Conservation (phyloP, 257 asterid species). For the Nyctanthes arbortristis region DNA sequence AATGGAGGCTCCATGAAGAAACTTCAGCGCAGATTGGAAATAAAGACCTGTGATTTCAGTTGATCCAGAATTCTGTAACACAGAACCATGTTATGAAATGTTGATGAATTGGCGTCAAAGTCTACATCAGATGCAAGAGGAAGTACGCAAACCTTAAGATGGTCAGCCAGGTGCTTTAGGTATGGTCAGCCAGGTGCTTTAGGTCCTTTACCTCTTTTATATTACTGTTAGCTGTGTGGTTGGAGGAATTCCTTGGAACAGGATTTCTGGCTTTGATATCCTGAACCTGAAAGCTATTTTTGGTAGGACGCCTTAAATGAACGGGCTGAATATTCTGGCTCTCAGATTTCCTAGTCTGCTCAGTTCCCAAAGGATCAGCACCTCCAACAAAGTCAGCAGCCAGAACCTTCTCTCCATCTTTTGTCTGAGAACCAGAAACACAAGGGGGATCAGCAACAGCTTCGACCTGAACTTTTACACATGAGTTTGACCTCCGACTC, state of each 20-base stretch:
- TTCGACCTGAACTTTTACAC: conserved; percentile 58
- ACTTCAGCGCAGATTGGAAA: conserved; percentile 92
- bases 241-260: conserved; percentile 72
- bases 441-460: conserved; percentile 24
- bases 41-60: conserved; percentile 73
- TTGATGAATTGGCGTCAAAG: conserved; percentile 4
- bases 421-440: conserved; percentile 57
- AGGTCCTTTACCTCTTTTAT: conserved; percentile 95
- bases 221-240: conserved; percentile 76
- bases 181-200: no score
- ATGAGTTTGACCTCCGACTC: conserved; percentile 59
- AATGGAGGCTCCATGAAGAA: conserved; percentile 93
- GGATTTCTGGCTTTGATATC: conserved; percentile 76
- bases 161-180: conserved; percentile 93
- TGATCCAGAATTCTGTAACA: conserved; percentile 77
- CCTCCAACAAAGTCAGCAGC: conserved; percentile 40
- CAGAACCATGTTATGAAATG: conserved; percentile 20
- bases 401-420: conserved; percentile 41
- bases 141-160: conserved; percentile 64
- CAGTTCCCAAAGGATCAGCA: conserved; percentile 48
- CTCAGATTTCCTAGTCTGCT: conserved; percentile 61
- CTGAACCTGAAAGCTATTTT: conserved; percentile 51
- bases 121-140: conserved; percentile 21
- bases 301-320: conserved; percentile 54
- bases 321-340: conserved; percentile 49